Evolutionary conservation across 331 rosid genomes (phyloP), one percentile per base, ranked within the genome.

Genomic region (Quercus tomentella): DNA sequence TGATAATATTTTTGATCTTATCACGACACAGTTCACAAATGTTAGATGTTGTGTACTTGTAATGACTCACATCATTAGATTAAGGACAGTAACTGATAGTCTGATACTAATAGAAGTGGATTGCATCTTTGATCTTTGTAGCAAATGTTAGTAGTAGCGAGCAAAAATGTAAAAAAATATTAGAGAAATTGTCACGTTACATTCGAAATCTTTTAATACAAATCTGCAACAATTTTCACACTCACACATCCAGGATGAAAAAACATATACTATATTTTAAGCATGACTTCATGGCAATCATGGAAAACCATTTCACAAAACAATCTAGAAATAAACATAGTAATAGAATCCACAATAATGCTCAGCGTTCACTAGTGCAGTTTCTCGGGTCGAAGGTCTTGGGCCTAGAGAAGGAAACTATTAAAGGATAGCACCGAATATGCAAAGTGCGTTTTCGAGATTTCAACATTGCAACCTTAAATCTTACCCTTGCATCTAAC

Each of bases 401-500:
- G 82, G 77, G 55, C 63, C 72, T 72, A 56, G 84, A 76, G 37
- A 84, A 76, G 21, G 73, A 28, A 0, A 86, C 83, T 80, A 89
- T 33, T 14, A 89, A 86, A 9, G 89, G 88, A 2, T 94, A 83
- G 71, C 97, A 93, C 41, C 75, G 83, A 4, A 93, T 18, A 45
- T 30, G 82, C 82, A 93, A 1, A 54, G 63, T 72, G 4, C 94
- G 86, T 68, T 87, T 84, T 58, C 76, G 51, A 52, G 88, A 88
- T 67, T 87, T 92, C 96, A 93, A 89, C 71, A 63, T 69, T 77
- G 85, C 85, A 4, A 86, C 85, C 92, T 89, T 89, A 78, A 86
- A 90, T 87, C 81, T 75, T 22, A 85, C 87, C 69, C 76, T 86
- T 60, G 86, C 88, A 78, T 56, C 82, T 21, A 90, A 70, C 74